phyloP scores from a whole-genome alignment of 1,139 yeast species.

The Pichia sp. region DNA sequence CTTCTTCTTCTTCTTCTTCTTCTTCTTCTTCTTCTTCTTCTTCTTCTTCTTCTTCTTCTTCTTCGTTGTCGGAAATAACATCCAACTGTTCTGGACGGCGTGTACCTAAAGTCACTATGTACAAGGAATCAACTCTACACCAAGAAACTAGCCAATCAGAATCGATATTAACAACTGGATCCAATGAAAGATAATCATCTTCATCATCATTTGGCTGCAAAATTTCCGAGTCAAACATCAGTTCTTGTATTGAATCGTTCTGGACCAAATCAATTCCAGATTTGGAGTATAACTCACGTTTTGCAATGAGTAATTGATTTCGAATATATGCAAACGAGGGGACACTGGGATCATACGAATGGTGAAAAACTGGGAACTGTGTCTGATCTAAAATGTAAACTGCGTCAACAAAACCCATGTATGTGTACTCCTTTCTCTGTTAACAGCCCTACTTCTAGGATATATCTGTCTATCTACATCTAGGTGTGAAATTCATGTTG shows the following conservation, averaged over 20 bases:
- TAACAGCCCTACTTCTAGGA: neutral
- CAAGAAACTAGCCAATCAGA: slow-evolving; percentile 26
- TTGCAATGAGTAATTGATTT: slow-evolving; percentile 15
- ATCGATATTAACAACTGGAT: slow-evolving; percentile 26
- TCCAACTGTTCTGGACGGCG: slow-evolving; percentile 18
- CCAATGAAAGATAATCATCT: slow-evolving; percentile 15
- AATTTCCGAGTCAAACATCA: slow-evolving; percentile 1
- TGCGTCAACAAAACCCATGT: slow-evolving; percentile 48
- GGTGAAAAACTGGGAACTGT: slow-evolving; percentile 7
- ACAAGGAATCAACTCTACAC: slow-evolving; percentile 21
- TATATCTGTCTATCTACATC: too few relatives aligned
- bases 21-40: slow-evolving; percentile 6
- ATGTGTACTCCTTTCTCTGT: neutral
- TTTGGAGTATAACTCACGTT: slow-evolving; percentile 8
- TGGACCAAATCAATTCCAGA: slow-evolving; percentile 1
- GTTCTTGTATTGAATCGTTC: neutral
- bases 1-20: slow-evolving; percentile 8
- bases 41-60: slow-evolving; percentile 21
- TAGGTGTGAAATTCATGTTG: neutral
- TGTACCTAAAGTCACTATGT: slow-evolving; percentile 22
- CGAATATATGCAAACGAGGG: slow-evolving; percentile 39
- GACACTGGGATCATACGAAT: slow-evolving; percentile 1
- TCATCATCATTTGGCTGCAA: neutral
- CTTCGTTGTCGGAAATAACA: slow-evolving; percentile 28
- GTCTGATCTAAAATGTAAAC: slow-evolving; percentile 57